Base-by-base conservation (phyloP, 2,329 filamentous ascomycete genomes). In the Stagonosporopsis cucurbitacearum region DNA sequence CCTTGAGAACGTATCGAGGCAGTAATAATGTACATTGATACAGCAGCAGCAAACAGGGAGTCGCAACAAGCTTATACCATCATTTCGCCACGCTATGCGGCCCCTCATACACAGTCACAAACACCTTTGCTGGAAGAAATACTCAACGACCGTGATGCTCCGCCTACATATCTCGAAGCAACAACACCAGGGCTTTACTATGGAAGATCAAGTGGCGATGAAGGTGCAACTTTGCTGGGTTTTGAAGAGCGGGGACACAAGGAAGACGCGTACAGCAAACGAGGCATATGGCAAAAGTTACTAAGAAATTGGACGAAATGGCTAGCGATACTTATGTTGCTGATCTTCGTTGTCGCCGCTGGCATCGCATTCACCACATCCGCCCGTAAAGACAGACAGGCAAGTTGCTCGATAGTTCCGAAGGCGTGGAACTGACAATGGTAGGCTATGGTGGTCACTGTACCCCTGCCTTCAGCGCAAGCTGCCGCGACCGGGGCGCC, bases 121-220 rank as follows among this genome's bases (percentile, higher is more conserved):
- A 66, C 66, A 11, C 68, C 69, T 7, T 54, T 70, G 20, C 32
- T 72, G 6, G 69, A 69, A 15, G 59, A 63, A 2, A 66, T 66
- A 36, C 63, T 71, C 4, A 63, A 65, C 7, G 60, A 69, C 41
- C 62, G 62, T 17, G 58, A 62, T 20, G 62, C 58, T 9, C 68
- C 71, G 12, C 68, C 69, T 5, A 70, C 60, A 15, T 74, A 74
- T 50, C 61, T 74, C 1, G 72, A 74, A 54, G 72, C 72, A 7
- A 75, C 71, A 8, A 75, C 72, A 3, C 71, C 72, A 28, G 62
- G 63, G n/a, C 61, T 68, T 1, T 74, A 70, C 49, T 66, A 64
- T 17, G 60, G 58, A 13, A 55, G 69, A 40, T 47, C 65, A 13
- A 71, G 66, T 33, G 64, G 67, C 11, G 70, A 72, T 47, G 71